phyloP scores from a whole-genome alignment of 495 filamentous ascomycete genomes.

The Xylaria intraflava region DNA sequence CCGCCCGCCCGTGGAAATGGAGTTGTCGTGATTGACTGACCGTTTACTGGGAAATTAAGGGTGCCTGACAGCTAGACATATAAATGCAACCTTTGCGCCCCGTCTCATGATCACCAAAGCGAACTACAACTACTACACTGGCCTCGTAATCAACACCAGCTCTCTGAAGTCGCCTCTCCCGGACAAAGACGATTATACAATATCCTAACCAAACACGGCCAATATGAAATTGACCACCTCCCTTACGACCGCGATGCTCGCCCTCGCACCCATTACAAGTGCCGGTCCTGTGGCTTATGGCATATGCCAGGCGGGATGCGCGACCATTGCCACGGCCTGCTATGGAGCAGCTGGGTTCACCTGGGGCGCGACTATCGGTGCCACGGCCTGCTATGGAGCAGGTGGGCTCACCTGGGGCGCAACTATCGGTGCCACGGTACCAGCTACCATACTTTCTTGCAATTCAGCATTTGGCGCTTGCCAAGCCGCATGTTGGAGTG shows the following conservation, averaged over 20 bases:
- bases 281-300: conserved; percentile 40
- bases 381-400: conserved; percentile 48
- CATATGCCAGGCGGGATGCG: conserved; percentile 47
- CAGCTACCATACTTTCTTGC: conserved; percentile 38
- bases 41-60: too few species aligned
- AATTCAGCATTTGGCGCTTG: conserved; percentile 46
- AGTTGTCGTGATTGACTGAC: too few species aligned
- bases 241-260: conserved; percentile 3
- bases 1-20: too few species aligned
- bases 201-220: not conserved
- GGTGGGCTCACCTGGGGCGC: conserved; percentile 44
- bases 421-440: conserved; percentile 30
- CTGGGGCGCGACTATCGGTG: conserved; percentile 44
- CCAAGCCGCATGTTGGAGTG: conserved; percentile 39
- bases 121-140: too few species aligned
- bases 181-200: not conserved
- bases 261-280: not conserved
- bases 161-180: not conserved
- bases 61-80: too few species aligned
- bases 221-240: conserved; percentile 9
- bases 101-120: too few species aligned
- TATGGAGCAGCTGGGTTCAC: conserved; percentile 45
- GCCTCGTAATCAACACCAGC: not conserved
- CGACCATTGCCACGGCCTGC: conserved; percentile 44
- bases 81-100: too few species aligned